Evolutionary conservation across 2,329 filamentous ascomycete genomes (phyloP).

Genomic region (Cercospora sp.): DNA sequence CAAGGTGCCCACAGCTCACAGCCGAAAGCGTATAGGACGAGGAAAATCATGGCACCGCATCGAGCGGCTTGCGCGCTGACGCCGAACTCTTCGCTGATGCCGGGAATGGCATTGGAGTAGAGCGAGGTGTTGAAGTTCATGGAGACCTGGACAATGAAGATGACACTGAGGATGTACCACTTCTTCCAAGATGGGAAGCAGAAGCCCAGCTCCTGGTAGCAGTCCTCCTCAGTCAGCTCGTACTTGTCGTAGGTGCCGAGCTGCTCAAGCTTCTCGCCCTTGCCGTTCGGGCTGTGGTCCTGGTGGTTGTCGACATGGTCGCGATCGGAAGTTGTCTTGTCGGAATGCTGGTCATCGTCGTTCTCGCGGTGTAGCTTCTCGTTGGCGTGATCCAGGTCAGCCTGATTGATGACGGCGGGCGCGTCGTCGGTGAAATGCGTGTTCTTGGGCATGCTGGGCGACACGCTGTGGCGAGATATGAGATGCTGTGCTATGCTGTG

Average conservation of each 20-base stretch:
- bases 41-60: slow-evolving; percentile 52
- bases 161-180: slow-evolving; percentile 53
- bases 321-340: slow-evolving; percentile 13
- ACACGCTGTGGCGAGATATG: background rate
- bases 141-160: slow-evolving; percentile 56
- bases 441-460: slow-evolving; percentile 12
- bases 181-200: slow-evolving; percentile 51
- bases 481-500: background rate
- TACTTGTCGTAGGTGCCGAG: slow-evolving; percentile 46
- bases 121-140: slow-evolving; percentile 62
- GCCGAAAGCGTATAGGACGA: slow-evolving; percentile 54
- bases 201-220: slow-evolving; percentile 46
- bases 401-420: slow-evolving; percentile 32
- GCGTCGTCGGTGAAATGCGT: slow-evolving; percentile 34
- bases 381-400: slow-evolving; percentile 33
- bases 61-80: slow-evolving; percentile 51
- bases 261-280: slow-evolving; percentile 32
- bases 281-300: slow-evolving; percentile 2
- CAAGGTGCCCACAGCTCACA: slow-evolving; percentile 56
- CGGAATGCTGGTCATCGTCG: slow-evolving; percentile 26
- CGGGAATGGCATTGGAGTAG: slow-evolving; percentile 54
- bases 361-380: slow-evolving; percentile 31
- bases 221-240: slow-evolving; percentile 39
- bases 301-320: slow-evolving; percentile 8
- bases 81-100: slow-evolving; percentile 49